Evolutionary conservation across 1,284 basidiomycete species (phyloP).

Genomic region (Bondarzewia mesenterica): DNA sequence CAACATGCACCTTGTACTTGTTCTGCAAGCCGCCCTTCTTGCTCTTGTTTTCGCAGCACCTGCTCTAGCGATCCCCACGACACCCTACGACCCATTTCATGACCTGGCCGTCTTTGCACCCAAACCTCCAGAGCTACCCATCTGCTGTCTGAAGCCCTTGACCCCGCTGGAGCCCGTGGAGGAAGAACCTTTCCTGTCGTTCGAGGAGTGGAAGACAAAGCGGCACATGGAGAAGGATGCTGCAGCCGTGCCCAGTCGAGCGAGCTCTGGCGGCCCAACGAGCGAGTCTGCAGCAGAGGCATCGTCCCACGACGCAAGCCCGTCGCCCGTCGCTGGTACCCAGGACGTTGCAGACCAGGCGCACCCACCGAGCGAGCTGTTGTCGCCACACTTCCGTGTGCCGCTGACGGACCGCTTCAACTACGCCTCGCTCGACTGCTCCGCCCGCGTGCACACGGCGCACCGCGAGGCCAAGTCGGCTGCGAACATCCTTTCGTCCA

Average conservation of each 20-base stretch:
- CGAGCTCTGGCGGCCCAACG: conserved; percentile 1
- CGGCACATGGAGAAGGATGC: conserved; percentile 31
- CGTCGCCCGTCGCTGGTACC: background rate
- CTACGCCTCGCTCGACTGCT: conserved; percentile 91
- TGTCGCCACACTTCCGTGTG: conserved; percentile 56
- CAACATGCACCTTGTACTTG: too few species aligned
- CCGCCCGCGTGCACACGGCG: conserved; percentile 82
- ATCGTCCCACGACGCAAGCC: background rate
- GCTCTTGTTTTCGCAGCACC: conserved; percentile 34
- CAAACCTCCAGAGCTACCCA: conserved; percentile 42
- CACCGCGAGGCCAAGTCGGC: conserved; percentile 82
- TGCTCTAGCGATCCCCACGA: conserved; percentile 30
- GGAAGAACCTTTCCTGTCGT: conserved; percentile 66
- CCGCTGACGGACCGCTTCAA: conserved; percentile 81
- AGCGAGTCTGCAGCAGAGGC: background rate
- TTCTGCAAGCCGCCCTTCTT: too few species aligned
- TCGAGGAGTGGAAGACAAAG: conserved; percentile 86
- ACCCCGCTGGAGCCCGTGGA: conserved; percentile 43
- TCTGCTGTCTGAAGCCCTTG: conserved; percentile 60
- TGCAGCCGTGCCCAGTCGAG: conserved; percentile 10
- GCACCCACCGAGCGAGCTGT: conserved; percentile 17
- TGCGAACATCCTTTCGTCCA: conserved; percentile 79
- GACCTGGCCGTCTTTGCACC: conserved; percentile 39
- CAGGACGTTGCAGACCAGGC: conserved; percentile 12
- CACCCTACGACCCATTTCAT: conserved; percentile 53